These are phyloP conservation scores for Entomortierella parvispora DNA, from an alignment of 192 early-diverging fungal species.

Conservation along the genomic window DNA sequence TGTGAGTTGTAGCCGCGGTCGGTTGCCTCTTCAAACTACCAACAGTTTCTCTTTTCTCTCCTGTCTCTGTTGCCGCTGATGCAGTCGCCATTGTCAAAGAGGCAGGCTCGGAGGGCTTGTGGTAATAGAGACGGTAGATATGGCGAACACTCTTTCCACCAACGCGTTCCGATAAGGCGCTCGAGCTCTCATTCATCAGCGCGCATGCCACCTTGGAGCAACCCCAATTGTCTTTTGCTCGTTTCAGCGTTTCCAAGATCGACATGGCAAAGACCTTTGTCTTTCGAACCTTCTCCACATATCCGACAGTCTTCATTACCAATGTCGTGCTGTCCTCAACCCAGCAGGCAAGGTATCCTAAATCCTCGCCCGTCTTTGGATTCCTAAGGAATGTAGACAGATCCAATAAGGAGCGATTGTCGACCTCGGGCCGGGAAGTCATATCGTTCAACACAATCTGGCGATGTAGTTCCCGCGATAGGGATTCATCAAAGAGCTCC, in stretches of 20 bases:
- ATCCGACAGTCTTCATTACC: conserved; percentile 36
- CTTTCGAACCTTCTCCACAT: conserved; percentile 13
- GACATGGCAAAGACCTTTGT: conserved; percentile 24
- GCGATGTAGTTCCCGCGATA: conserved; percentile 21
- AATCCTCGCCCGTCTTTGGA: conserved; percentile 14
- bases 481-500: conserved; percentile 33
- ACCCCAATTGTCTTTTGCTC: conserved; percentile 39
- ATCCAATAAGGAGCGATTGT: conserved; percentile 32
- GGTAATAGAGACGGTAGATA: conserved; percentile 36
- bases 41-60: too few relatives aligned
- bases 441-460: conserved; percentile 43
- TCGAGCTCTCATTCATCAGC: conserved; percentile 30
- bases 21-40: too few relatives aligned
- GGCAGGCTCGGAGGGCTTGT: too few relatives aligned
- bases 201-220: conserved; percentile 21
- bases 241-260: conserved; percentile 10
- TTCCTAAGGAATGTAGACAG: conserved; percentile 35
- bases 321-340: conserved; percentile 24
- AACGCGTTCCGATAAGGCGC: conserved; percentile 3
- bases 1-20: too few relatives aligned
- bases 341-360: conserved; percentile 41
- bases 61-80: too few relatives aligned
- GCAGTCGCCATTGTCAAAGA: too few relatives aligned
- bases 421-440: conserved; percentile 39
- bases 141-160: conserved; percentile 26